Evolutionary conservation across 371 early-diverging fungal species (phyloP).

Genomic region (Mortierella sp.): DNA sequence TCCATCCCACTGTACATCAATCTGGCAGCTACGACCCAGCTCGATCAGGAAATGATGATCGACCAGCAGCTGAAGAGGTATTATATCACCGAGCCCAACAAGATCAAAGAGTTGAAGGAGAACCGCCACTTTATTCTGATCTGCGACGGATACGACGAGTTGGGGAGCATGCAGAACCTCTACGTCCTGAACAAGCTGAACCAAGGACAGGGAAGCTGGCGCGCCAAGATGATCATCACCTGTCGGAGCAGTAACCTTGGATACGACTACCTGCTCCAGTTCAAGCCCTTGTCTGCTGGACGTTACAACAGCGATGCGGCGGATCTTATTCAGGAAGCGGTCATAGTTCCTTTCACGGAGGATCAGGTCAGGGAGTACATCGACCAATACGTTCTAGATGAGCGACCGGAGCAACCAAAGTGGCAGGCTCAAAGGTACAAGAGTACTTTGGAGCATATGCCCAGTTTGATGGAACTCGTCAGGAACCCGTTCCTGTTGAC

Average conservation of each 20-base stretch:
- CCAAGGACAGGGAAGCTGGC: not conserved
- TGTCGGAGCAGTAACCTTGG: conserved; percentile 6
- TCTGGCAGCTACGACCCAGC: not conserved
- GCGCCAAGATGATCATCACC: conserved; percentile 11
- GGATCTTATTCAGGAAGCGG: conserved; percentile 10
- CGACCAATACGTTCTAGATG: not conserved
- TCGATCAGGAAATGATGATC: not conserved
- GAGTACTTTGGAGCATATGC: not conserved
- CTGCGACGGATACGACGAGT: conserved; percentile 28
- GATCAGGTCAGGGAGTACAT: conserved; percentile 21
- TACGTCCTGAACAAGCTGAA: not conserved
- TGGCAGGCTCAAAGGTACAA: conserved; percentile 6
- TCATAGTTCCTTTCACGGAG: conserved; percentile 11
- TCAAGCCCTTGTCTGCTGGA: not conserved
- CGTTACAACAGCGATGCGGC: not conserved
- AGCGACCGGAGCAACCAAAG: not conserved
- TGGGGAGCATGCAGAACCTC: not conserved
- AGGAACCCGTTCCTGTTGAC: conserved; percentile 18
- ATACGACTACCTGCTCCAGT: conserved; percentile 6
- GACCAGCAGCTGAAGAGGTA: not conserved
- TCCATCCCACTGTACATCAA: conserved; percentile 17
- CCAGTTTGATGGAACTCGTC: conserved; percentile 14
- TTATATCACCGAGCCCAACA: not conserved
- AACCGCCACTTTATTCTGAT: conserved; percentile 15
- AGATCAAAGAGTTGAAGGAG: conserved; percentile 11